Evolutionary conservation across 2,329 filamentous ascomycete genomes (phyloP).

Genomic region (Colletotrichum graminicola): DNA sequence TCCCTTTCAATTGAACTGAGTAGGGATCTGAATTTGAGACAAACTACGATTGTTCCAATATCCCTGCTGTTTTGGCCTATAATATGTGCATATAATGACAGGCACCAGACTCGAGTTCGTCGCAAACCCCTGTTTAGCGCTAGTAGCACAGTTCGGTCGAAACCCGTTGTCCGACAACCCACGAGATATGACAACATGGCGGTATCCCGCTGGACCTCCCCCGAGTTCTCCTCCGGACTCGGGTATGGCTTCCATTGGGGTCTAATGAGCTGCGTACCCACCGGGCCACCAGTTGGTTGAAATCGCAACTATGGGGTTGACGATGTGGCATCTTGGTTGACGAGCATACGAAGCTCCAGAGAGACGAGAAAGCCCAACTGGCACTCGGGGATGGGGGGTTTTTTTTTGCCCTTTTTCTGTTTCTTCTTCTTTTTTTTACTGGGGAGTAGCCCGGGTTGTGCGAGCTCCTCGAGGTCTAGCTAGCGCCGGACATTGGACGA

Average conservation of each 20-base stretch:
- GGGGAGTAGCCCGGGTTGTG: neutral
- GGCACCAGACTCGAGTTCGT: conserved; percentile 35
- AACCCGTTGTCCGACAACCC: conserved; percentile 6
- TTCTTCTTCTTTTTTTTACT: too few relatives aligned
- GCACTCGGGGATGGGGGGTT: neutral
- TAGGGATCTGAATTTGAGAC: conserved; percentile 27
- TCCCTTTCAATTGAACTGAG: neutral
- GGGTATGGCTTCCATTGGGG: neutral
- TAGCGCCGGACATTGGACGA: neutral
- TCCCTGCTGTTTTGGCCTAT: conserved; percentile 43
- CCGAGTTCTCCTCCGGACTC: neutral
- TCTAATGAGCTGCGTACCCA: neutral
- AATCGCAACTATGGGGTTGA: neutral
- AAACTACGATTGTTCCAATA: conserved; percentile 43
- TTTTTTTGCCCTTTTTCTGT: too few relatives aligned
- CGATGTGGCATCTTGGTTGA: neutral
- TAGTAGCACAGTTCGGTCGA: conserved; percentile 18
- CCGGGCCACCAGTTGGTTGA: neutral
- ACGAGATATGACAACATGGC: neutral
- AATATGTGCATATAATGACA: conserved; percentile 43
- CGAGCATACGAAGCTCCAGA: neutral
- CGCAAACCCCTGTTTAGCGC: conserved; percentile 42
- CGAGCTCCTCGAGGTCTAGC: neutral
- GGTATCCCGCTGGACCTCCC: neutral
- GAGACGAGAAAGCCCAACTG: neutral